Conservation (phyloP, 73 alveolate genomes). For the Stentor roeselii region DNA sequence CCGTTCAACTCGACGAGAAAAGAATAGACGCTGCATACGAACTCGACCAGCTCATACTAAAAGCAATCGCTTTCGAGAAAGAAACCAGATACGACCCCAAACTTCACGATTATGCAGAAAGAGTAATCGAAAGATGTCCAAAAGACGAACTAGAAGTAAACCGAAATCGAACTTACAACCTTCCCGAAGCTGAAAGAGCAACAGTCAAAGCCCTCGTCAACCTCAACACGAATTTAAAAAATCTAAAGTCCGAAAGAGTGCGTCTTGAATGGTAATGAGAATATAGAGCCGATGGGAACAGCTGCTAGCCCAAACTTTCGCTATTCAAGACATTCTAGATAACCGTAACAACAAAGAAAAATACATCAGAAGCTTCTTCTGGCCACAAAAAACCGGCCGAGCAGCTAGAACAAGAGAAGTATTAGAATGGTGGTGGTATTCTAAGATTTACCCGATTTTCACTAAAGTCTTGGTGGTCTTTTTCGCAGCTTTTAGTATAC, state of each 20-base stretch:
- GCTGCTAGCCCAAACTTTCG: not conserved
- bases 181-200: not conserved
- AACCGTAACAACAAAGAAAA: not conserved
- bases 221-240: not conserved
- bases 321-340: not conserved
- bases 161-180: not conserved
- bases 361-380: conserved; percentile 12
- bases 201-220: not conserved
- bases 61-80: not conserved
- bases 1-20: conserved; percentile 1
- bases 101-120: conserved; percentile 6
- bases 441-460: not conserved
- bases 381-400: conserved; percentile 13
- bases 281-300: conserved; percentile 29
- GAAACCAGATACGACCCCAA: not conserved
- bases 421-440: conserved; percentile 18
- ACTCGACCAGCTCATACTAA: not conserved
- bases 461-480: not conserved
- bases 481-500: not conserved
- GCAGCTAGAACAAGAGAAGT: conserved; percentile 10
- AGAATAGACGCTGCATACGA: conserved; percentile 1
- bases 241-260: not conserved
- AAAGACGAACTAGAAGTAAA: not conserved
- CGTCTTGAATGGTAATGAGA: conserved; percentile 6
- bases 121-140: conserved; percentile 19